phyloP scores from a whole-genome alignment of 2,329 filamentous ascomycete species.

The Ascochyta lentis region DNA sequence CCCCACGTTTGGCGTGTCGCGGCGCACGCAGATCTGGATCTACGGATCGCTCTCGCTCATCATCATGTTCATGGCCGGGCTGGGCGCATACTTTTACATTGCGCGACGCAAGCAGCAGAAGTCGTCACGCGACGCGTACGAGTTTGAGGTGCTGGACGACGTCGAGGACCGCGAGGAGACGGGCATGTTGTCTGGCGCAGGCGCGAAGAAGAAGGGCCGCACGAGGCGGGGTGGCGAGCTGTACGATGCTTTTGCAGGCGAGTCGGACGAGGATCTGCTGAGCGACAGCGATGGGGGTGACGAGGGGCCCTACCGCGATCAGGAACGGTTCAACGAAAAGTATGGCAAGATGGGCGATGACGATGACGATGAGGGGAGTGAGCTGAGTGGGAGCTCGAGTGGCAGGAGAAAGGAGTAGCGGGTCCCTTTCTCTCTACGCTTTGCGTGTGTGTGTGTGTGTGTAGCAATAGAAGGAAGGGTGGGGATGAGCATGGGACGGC shows the following conservation, averaged over 20 bases:
- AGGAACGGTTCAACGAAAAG: slow-evolving; percentile 45
- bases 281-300: slow-evolving; percentile 51
- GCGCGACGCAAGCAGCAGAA: slow-evolving; percentile 78
- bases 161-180: slow-evolving; percentile 69
- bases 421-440: neutral
- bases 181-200: slow-evolving; percentile 49
- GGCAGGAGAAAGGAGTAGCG: slow-evolving; percentile 36
- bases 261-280: slow-evolving; percentile 76
- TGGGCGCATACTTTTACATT: slow-evolving; percentile 82
- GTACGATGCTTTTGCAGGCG: slow-evolving; percentile 96
- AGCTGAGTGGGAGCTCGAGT: slow-evolving; percentile 24
- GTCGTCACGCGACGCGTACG: slow-evolving; percentile 82
- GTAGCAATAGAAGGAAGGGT: neutral
- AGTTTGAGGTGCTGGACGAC: slow-evolving; percentile 91
- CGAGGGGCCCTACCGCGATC: slow-evolving; percentile 47
- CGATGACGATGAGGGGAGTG: slow-evolving; percentile 15
- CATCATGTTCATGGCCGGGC: slow-evolving; percentile 77
- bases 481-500: slow-evolving; percentile 24
- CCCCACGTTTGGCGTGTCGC: slow-evolving; percentile 87
- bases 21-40: slow-evolving; percentile 91
- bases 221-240: slow-evolving; percentile 79
- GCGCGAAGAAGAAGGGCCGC: slow-evolving; percentile 53
- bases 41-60: slow-evolving; percentile 88
- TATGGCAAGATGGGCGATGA: slow-evolving; percentile 25
- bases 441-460: too few relatives aligned